A percentile compares a stretch with the other conserved stretches of the same genome.
These are phyloP conservation scores for Breviolum minutum DNA, from an alignment of 73 alveolate species.

Conservation along the genomic window DNA sequence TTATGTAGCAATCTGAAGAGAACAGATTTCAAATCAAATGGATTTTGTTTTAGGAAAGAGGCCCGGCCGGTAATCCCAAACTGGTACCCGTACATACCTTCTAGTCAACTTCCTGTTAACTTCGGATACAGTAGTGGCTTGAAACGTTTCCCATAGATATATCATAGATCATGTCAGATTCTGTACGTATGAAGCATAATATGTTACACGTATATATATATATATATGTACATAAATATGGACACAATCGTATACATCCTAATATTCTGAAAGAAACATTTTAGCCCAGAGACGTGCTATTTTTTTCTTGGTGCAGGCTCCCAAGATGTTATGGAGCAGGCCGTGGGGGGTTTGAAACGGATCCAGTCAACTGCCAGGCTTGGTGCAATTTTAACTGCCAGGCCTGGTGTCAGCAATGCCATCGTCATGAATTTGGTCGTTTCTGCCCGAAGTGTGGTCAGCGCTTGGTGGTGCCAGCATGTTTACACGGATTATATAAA, in stretches of 20 bases:
- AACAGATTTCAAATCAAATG: no score
- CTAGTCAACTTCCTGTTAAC: no score
- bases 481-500: not conserved
- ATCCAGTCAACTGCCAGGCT: not conserved
- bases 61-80: no score
- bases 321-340: not conserved
- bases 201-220: not conserved
- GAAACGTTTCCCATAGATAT: no score
- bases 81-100: no score
- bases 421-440: slow-evolving; percentile 56
- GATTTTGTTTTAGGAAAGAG: no score
- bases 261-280: no score
- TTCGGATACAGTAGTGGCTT: no score
- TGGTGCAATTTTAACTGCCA: not conserved
- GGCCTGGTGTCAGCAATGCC: slow-evolving; percentile 69
- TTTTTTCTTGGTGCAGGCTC: not conserved
- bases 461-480: not conserved
- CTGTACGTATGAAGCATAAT: no score
- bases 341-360: not conserved
- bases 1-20: no score
- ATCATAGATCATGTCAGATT: no score
- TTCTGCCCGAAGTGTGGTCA: slow-evolving; percentile 85
- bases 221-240: not conserved
- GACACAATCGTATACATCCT: not conserved
- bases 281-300: no score